phyloP scores from a whole-genome alignment of 2,329 filamentous ascomycete species.

The Elsinoe arachidis region DNA sequence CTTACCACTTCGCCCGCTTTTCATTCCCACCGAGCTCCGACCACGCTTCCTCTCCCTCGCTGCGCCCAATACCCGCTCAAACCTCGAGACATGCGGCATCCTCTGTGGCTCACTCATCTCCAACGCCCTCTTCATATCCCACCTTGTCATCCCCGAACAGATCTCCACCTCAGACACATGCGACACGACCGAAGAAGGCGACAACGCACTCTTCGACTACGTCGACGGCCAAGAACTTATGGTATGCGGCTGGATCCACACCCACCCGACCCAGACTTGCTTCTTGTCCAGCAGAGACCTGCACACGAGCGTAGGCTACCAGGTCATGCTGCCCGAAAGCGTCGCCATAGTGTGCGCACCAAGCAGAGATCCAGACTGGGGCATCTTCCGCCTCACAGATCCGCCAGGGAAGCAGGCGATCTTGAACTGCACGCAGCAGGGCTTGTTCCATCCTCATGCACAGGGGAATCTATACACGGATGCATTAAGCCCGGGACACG shows the following conservation, averaged over 20 bases:
- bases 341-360: conserved; percentile 96
- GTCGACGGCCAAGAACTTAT: conserved; percentile 76
- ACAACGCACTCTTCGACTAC: conserved; percentile 68
- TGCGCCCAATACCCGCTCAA: conserved; percentile 63
- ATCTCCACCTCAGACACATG: conserved; percentile 86
- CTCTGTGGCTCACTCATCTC: conserved; percentile 84
- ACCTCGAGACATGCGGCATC: conserved; percentile 92
- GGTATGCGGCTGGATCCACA: conserved; percentile 95
- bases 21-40: conserved; percentile 70
- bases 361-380: conserved; percentile 69
- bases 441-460: conserved; percentile 73
- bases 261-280: conserved; percentile 90
- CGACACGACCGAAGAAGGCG: conserved; percentile 77
- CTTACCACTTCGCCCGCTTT: conserved; percentile 74
- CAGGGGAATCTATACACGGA: conserved; percentile 69
- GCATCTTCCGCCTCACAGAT: conserved; percentile 86
- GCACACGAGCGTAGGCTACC: conserved; percentile 89
- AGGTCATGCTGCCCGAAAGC: conserved; percentile 92
- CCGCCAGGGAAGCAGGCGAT: conserved; percentile 85
- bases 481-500: conserved; percentile 52
- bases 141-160: conserved; percentile 84
- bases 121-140: conserved; percentile 85
- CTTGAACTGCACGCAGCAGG: conserved; percentile 64
- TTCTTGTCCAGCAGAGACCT: conserved; percentile 94
- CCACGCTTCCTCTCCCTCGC: conserved; percentile 66